A percentile compares a stretch with the other conserved stretches of the same genome.
Evolutionary conservation across 345 rosid species (phyloP).

Genomic region (Turritis glabra): DNA sequence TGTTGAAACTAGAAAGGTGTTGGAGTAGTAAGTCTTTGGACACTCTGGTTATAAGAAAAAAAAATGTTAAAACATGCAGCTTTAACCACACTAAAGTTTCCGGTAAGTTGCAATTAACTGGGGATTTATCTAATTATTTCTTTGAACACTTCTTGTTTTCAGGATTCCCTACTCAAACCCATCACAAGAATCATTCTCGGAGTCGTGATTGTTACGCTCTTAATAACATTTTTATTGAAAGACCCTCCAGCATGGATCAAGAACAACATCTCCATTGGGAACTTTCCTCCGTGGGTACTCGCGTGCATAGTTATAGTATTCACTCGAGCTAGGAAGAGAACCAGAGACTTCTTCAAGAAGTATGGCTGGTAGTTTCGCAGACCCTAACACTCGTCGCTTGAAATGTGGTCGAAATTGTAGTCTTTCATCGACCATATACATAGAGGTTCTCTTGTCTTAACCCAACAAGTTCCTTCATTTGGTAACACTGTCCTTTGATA

Average conservation of each 20-base stretch:
- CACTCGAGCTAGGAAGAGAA: constrained; percentile 94
- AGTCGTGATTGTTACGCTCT: constrained; percentile 49
- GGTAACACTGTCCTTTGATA: constrained; percentile 22
- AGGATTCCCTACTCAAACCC: constrained; percentile 90
- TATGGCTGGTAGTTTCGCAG: constrained; percentile 41
- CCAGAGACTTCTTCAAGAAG: constrained; percentile 62
- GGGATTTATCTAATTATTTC: not conserved
- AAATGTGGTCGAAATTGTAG: constrained; percentile 26
- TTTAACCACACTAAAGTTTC: not conserved
- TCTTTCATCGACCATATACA: constrained; percentile 18
- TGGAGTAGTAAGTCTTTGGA: not conserved
- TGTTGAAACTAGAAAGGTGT: not conserved
- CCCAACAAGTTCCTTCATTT: constrained; percentile 16
- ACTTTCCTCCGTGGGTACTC: constrained; percentile 87
- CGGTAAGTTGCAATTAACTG: not conserved
- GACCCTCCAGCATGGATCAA: constrained; percentile 73
- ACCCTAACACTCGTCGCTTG: constrained; percentile 11
- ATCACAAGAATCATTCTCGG: constrained; percentile 76
- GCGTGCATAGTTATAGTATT: constrained; percentile 86
- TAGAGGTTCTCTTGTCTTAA: constrained; percentile 27
- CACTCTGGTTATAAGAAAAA: not conserved
- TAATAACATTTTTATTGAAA: constrained; percentile 56
- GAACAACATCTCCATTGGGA: constrained; percentile 49
- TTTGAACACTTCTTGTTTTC: constrained; percentile 34
- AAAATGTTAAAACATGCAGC: not conserved